Conservation (phyloP, 1,284 basidiomycete genomes). For the Ustilago sp. region DNA sequence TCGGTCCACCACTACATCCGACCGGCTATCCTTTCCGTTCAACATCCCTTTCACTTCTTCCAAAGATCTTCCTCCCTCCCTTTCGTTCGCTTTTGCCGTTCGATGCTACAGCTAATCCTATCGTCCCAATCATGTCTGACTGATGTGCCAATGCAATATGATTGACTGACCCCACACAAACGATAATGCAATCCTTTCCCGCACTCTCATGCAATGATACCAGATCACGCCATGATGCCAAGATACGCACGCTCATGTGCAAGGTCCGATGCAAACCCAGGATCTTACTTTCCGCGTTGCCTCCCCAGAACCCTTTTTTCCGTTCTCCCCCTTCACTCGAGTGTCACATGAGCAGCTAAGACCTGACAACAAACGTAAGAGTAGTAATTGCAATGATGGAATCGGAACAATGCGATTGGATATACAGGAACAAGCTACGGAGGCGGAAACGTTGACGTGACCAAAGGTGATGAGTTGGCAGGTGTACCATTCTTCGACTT, state of each 20-base stretch:
- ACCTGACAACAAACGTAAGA: not conserved
- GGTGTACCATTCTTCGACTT: slow-evolving; percentile 24
- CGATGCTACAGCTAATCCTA: slow-evolving; percentile 2
- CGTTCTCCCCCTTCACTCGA: not conserved
- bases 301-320: not conserved
- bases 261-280: not conserved
- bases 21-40: not conserved
- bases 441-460: slow-evolving; percentile 15
- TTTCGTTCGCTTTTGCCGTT: slow-evolving; percentile 3
- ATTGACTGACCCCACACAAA: slow-evolving; percentile 23
- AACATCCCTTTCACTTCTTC: not conserved
- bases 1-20: slow-evolving; percentile 19
- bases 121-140: slow-evolving; percentile 14
- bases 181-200: slow-evolving; percentile 7
- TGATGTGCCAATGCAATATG: slow-evolving; percentile 2
- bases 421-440: not conserved
- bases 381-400: slow-evolving; percentile 3
- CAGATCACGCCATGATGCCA: slow-evolving; percentile 14
- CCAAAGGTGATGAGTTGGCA: slow-evolving; percentile 24
- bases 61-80: not conserved
- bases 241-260: slow-evolving; percentile 8
- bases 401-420: not conserved
- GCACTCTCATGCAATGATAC: not conserved
- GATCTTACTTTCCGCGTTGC: not conserved
- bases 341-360: not conserved